Evolutionary conservation across 345 rosid genomes (phyloP).

Genomic region (Limnanthes douglasii): DNA sequence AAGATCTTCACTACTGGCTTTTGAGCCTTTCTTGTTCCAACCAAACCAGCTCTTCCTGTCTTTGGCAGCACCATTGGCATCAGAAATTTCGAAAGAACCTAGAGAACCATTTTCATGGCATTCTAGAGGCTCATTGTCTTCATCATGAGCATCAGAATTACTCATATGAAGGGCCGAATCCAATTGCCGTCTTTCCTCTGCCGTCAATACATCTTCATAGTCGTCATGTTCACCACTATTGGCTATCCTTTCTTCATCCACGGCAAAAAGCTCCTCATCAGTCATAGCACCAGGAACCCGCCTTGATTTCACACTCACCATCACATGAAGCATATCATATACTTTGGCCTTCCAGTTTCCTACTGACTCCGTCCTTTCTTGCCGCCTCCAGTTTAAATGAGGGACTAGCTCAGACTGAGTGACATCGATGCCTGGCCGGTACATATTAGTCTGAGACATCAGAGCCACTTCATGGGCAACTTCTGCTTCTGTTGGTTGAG

Average conservation of each 20-base stretch:
- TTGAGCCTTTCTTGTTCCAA: conserved; percentile 68
- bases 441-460: conserved; percentile 99
- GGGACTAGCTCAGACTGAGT: conserved; percentile 92
- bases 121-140: conserved; percentile 38
- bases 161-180: conserved; percentile 64
- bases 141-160: conserved; percentile 61
- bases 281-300: conserved; percentile 98
- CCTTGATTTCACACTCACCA: conserved; percentile 94
- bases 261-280: conserved; percentile 93
- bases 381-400: conserved; percentile 93
- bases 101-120: conserved; percentile 50
- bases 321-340: conserved; percentile 92
- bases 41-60: conserved; percentile 97
- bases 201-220: conserved; percentile 68
- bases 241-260: conserved; percentile 53
- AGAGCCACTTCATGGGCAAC: conserved; percentile 84
- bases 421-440: conserved; percentile 98
- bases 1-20: conserved; percentile 36
- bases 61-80: conserved; percentile 38
- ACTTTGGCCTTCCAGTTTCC: conserved; percentile 97
- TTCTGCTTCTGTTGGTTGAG: conserved; percentile 84
- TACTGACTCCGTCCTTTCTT: conserved; percentile 87
- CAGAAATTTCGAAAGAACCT: conserved; percentile 41
- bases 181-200: conserved; percentile 80
- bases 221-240: conserved; percentile 51